These are phyloP conservation scores for Pisolithus thermaeus DNA, from an alignment of 1,284 basidiomycete genomes.

Conservation along the genomic window DNA sequence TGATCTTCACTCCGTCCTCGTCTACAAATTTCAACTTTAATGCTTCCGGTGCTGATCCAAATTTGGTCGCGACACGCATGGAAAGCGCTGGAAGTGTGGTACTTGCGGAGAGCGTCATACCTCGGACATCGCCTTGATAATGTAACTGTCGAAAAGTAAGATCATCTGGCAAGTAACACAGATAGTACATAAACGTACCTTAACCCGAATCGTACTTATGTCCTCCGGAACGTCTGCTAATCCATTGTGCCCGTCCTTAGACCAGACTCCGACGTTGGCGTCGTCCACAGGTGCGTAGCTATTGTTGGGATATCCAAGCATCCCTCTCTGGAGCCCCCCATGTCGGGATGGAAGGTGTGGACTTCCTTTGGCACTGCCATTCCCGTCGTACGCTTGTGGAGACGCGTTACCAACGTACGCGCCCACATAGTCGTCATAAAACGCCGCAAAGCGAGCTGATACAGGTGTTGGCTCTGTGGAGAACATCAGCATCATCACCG, in stretches of 20 bases:
- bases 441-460: constrained; percentile 52
- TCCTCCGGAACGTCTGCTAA: constrained; percentile 50
- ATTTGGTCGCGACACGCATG: constrained; percentile 68
- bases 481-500: neutral
- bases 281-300: neutral
- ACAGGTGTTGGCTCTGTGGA: neutral
- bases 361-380: neutral
- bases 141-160: constrained; percentile 51
- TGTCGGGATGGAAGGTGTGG: neutral
- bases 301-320: no score
- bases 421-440: constrained; percentile 72
- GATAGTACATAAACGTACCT: constrained; percentile 41
- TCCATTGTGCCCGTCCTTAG: neutral
- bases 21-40: constrained; percentile 76
- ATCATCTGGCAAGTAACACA: neutral
- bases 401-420: constrained; percentile 41
- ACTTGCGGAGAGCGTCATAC: constrained; percentile 72
- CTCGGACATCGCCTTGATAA: constrained; percentile 74
- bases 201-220: constrained; percentile 74
- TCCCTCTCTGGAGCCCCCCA: no score
- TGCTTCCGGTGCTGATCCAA: constrained; percentile 46
- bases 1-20: constrained; percentile 78
- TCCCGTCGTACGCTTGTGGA: neutral
- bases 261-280: neutral
- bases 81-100: constrained; percentile 67